These are phyloP conservation scores for Angomonas deanei DNA, from an alignment of 208 protist species.

Conservation along the genomic window DNA sequence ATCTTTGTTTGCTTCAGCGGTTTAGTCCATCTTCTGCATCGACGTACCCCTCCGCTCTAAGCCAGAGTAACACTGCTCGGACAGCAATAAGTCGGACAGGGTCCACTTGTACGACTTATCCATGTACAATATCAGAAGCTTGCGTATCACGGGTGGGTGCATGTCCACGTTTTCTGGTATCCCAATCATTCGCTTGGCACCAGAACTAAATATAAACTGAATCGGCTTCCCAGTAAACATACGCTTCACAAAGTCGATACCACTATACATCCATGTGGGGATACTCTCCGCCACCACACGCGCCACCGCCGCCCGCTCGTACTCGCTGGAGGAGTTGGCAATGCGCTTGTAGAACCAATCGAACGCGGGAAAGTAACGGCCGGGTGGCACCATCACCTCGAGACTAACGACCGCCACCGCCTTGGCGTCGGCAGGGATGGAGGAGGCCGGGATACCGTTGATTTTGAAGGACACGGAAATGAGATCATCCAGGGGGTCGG, in stretches of 20 bases:
- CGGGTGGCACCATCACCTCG: conserved; percentile 73
- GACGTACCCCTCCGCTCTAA: neutral
- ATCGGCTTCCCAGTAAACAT: conserved; percentile 57
- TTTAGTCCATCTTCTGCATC: neutral
- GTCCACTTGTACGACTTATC: conserved; percentile 53
- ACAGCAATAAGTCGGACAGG: conserved; percentile 45
- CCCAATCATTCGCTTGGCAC: conserved; percentile 38
- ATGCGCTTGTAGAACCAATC: conserved; percentile 84
- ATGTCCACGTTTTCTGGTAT: conserved; percentile 48
- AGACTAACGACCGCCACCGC: conserved; percentile 54
- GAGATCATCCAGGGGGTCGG: too few relatives aligned
- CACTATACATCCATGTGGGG: conserved; percentile 23
- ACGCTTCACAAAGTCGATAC: conserved; percentile 62
- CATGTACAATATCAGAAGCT: conserved; percentile 75
- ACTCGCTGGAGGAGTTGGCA: conserved; percentile 55
- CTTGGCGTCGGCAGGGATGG: conserved; percentile 39
- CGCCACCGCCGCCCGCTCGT: conserved; percentile 67
- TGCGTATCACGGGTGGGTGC: conserved; percentile 51
- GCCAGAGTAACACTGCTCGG: neutral
- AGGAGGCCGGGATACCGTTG: conserved; percentile 26
- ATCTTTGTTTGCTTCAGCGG: too few relatives aligned
- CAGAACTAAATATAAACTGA: conserved; percentile 51
- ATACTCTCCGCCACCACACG: conserved; percentile 56
- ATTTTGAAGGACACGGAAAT: conserved; percentile 11
- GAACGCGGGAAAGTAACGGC: conserved; percentile 49